Evolutionary conservation across 192 early-diverging fungal species (phyloP).

Genomic region (Backusella macrospora): DNA sequence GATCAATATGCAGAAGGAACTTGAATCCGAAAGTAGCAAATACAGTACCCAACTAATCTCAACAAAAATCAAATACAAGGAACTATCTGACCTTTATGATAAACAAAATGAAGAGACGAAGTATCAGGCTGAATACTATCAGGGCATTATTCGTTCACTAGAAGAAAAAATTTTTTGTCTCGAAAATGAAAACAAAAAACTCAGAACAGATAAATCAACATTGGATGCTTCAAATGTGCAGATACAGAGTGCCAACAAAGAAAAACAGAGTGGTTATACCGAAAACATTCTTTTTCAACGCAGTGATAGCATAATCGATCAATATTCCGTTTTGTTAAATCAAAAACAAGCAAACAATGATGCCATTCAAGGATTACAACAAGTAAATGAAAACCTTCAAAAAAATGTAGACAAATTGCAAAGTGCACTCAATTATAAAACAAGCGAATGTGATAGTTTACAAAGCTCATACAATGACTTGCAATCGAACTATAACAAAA

Average conservation of each 20-base stretch:
- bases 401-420: background rate
- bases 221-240: background rate
- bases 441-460: background rate
- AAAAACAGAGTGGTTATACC: background rate
- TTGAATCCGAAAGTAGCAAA: background rate
- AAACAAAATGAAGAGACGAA: background rate
- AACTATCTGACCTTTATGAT: background rate
- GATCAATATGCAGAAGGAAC: background rate
- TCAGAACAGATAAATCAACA: background rate
- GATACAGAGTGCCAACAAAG: background rate
- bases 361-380: background rate
- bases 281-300: background rate
- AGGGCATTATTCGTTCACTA: background rate
- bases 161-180: background rate
- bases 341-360: background rate
- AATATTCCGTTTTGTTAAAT: background rate
- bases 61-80: background rate
- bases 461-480: background rate
- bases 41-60: background rate
- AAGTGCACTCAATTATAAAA: background rate
- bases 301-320: background rate
- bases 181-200: background rate
- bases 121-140: background rate
- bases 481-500: background rate
- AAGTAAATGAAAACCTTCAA: background rate